Conservation (phyloP, 2,329 filamentous ascomycete species). For the Cryphonectria nitschkei region DNA sequence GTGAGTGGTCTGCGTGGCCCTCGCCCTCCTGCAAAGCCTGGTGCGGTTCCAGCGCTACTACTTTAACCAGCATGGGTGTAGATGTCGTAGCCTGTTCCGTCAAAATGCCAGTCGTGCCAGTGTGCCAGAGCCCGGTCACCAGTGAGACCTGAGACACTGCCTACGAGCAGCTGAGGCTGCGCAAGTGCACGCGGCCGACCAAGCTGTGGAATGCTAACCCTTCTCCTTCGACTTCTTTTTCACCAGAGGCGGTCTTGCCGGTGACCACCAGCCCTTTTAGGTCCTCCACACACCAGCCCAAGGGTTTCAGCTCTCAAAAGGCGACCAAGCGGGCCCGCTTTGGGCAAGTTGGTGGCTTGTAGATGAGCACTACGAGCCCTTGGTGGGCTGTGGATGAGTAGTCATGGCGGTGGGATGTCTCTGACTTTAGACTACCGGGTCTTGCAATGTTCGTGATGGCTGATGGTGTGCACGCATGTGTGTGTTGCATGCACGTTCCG, state of each 20-base stretch:
- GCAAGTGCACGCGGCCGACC: slow-evolving; percentile 24
- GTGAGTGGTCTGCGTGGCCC: slow-evolving; percentile 9
- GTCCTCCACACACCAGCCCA: background rate
- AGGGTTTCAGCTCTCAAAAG: slow-evolving; percentile 20
- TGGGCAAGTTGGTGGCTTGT: slow-evolving; percentile 25
- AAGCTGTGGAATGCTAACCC: slow-evolving; percentile 24
- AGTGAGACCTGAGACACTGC: slow-evolving; percentile 12
- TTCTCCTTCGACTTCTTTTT: background rate
- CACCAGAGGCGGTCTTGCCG: slow-evolving; percentile 21
- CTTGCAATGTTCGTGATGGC: slow-evolving; percentile 22
- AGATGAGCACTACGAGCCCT: slow-evolving; percentile 25
- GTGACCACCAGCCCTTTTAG: slow-evolving; percentile 25
- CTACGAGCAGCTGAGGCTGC: slow-evolving; percentile 25
- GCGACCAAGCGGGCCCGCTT: slow-evolving; percentile 19
- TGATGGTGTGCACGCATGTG: slow-evolving; percentile 24
- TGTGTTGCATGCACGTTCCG: slow-evolving; percentile 24
- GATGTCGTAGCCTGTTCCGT: slow-evolving; percentile 14
- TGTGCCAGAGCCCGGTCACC: slow-evolving; percentile 8
- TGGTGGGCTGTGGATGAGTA: slow-evolving; percentile 18
- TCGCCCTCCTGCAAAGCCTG: background rate
- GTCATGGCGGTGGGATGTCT: slow-evolving; percentile 10
- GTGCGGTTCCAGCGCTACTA: slow-evolving; percentile 1
- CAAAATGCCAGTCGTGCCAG: slow-evolving; percentile 14
- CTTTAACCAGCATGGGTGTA: background rate
- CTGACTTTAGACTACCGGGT: slow-evolving; percentile 7